These are phyloP conservation scores for Rhynchospora breviuscula DNA, from an alignment of 176 grass and related monocot species.

Conservation along the genomic window DNA sequence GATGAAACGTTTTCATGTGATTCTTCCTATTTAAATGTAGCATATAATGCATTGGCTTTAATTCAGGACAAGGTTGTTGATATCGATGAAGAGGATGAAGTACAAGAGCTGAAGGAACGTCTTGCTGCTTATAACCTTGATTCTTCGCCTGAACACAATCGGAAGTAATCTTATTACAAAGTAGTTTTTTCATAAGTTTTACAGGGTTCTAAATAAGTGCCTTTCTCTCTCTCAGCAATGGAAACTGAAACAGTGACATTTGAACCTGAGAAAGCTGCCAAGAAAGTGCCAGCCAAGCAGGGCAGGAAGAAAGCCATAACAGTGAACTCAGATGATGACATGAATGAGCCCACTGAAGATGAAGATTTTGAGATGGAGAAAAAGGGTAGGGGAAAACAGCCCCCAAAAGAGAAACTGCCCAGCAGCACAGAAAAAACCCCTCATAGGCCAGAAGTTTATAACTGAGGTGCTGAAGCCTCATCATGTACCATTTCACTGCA, in stretches of 20 bases:
- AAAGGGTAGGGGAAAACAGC: background rate
- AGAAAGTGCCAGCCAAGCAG: background rate
- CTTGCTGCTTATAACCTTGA: constrained; percentile 28
- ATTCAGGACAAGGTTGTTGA: constrained; percentile 33
- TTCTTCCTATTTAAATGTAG: background rate
- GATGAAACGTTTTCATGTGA: background rate
- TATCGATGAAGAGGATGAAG: constrained; percentile 42
- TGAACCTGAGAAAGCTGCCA: background rate
- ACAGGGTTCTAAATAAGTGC: too few relatives aligned
- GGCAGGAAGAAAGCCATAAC: background rate
- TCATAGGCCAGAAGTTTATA: background rate
- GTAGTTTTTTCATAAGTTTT: background rate
- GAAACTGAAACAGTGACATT: constrained; percentile 1
- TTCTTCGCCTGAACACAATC: constrained; percentile 20
- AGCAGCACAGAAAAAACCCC: constrained; percentile 2
- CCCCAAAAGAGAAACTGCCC: constrained; percentile 8
- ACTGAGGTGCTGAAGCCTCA: background rate
- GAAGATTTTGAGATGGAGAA: constrained; percentile 4
- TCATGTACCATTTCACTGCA: too few relatives aligned
- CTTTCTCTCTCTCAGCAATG: background rate
- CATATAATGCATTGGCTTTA: background rate
- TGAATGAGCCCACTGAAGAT: background rate
- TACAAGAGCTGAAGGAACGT: constrained; percentile 18
- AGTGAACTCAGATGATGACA: background rate
- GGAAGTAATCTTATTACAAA: background rate